Conservation (phyloP, 2,329 filamentous ascomycete genomes). For the Ceratocystis destructans region DNA sequence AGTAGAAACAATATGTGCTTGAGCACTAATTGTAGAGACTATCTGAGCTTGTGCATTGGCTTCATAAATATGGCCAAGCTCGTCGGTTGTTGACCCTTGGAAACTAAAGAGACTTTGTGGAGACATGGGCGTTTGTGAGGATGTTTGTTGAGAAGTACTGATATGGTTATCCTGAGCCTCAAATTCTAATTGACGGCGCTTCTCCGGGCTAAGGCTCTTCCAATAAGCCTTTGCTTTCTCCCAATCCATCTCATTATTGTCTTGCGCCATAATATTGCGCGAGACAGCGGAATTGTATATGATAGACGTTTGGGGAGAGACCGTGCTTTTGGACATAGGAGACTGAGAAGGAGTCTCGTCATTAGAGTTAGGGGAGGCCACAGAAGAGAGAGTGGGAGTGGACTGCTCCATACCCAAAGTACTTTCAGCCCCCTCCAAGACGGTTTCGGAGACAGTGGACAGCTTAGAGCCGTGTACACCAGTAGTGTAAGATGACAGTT, state of each 20-base stretch:
- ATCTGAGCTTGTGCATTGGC: slow-evolving; percentile 14
- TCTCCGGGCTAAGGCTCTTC: slow-evolving; percentile 49
- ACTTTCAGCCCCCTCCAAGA: not conserved
- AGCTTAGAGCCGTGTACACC: not conserved
- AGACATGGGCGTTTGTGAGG: slow-evolving; percentile 1
- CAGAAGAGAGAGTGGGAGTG: not conserved
- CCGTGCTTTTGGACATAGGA: slow-evolving; percentile 7
- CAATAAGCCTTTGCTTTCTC: slow-evolving; percentile 55
- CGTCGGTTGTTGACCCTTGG: slow-evolving; percentile 10
- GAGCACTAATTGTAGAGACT: slow-evolving; percentile 6
- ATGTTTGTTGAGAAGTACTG: not conserved
- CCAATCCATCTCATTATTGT: slow-evolving; percentile 40
- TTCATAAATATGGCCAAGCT: slow-evolving; percentile 15
- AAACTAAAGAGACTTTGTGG: slow-evolving; percentile 12
- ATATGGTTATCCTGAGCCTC: slow-evolving; percentile 30
- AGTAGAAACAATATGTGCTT: slow-evolving; percentile 9
- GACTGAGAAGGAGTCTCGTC: not conserved
- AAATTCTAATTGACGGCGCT: slow-evolving; percentile 46
- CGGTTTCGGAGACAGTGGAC: slow-evolving; percentile 8
- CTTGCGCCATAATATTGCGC: slow-evolving; percentile 5
- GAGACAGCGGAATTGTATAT: slow-evolving; percentile 5
- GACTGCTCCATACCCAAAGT: not conserved
- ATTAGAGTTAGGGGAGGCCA: not conserved
- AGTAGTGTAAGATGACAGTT: slow-evolving; percentile 19
- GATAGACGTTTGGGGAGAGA: not conserved